phyloP scores from a whole-genome alignment of 768 basidiomycete genomes.

The Austroboletus festivus region DNA sequence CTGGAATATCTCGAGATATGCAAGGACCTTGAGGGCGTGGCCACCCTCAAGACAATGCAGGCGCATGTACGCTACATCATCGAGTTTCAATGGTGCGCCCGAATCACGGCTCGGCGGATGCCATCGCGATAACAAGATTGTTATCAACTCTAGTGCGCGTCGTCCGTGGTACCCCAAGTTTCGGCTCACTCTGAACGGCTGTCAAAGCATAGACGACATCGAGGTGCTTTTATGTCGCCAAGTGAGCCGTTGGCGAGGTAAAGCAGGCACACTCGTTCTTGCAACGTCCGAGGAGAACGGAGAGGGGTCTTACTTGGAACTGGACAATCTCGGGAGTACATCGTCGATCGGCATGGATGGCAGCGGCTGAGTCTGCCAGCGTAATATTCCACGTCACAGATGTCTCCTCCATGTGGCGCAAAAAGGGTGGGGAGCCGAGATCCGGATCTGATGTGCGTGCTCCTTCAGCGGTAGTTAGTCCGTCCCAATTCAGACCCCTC shows the following conservation, averaged over 20 bases:
- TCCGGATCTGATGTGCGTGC: too few species aligned
- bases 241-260: conserved; percentile 52
- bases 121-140: background rate
- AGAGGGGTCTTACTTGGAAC: conserved; percentile 1
- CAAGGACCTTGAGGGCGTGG: conserved; percentile 46
- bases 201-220: conserved; percentile 45
- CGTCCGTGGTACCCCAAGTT: conserved; percentile 58
- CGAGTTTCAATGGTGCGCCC: conserved; percentile 61
- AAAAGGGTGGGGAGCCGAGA: too few species aligned
- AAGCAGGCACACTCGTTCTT: conserved; percentile 9
- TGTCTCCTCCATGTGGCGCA: too few species aligned
- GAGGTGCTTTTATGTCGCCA: conserved; percentile 41
- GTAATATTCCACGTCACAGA: background rate
- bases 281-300: background rate
- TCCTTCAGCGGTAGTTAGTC: too few species aligned
- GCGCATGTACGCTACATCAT: conserved; percentile 68
- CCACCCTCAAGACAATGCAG: conserved; percentile 48
- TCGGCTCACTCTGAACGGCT: conserved; percentile 41
- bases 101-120: background rate
- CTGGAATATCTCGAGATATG: conserved; percentile 70
- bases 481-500: background rate
- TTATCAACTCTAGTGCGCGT: conserved; percentile 32
- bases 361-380: background rate
- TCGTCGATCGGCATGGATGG: background rate
- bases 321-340: background rate